Evolutionary conservation across 352 stramenopile species (phyloP).

Genomic region (Globisporangium okanoganense): DNA sequence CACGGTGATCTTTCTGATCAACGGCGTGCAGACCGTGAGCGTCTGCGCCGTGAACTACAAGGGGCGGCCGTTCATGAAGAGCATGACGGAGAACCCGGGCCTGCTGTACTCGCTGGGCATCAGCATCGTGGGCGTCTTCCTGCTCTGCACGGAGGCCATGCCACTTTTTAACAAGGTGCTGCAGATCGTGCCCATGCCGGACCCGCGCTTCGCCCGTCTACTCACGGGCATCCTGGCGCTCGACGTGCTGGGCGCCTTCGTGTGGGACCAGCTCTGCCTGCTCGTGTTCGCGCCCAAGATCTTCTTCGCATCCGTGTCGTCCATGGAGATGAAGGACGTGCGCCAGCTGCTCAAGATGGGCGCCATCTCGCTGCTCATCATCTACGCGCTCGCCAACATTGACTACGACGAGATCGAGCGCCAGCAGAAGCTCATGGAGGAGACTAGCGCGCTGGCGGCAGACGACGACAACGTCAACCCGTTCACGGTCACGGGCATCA

Average conservation of each 20-base stretch:
- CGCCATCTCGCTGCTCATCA: conserved; percentile 75
- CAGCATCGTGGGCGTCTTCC: conserved; percentile 85
- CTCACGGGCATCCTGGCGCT: conserved; percentile 79
- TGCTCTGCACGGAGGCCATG: conserved; percentile 91
- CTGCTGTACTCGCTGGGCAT: conserved; percentile 91
- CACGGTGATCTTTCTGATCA: conserved; percentile 98
- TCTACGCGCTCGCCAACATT: conserved; percentile 87
- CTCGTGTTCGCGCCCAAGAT: conserved; percentile 86
- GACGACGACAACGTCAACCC: conserved; percentile 11
- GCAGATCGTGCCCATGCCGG: conserved; percentile 90
- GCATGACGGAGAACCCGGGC: conserved; percentile 94
- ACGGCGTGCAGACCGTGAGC: conserved; percentile 92
- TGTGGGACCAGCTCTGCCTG: conserved; percentile 83
- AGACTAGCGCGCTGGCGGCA: conserved; percentile 25
- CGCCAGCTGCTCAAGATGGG: conserved; percentile 85
- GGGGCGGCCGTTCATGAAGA: conserved; percentile 98
- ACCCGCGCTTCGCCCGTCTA: conserved; percentile 77
- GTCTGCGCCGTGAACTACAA: conserved; percentile 99
- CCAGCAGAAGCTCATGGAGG: conserved; percentile 78
- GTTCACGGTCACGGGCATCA: conserved; percentile 15
- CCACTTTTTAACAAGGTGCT: conserved; percentile 91
- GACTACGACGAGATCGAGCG: conserved; percentile 89
- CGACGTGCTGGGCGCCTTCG: conserved; percentile 82
- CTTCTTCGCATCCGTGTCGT: conserved; percentile 73
- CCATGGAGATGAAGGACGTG: conserved; percentile 76